Conservation (phyloP, 2,329 filamentous ascomycete genomes). For the Alternaria sp. region DNA sequence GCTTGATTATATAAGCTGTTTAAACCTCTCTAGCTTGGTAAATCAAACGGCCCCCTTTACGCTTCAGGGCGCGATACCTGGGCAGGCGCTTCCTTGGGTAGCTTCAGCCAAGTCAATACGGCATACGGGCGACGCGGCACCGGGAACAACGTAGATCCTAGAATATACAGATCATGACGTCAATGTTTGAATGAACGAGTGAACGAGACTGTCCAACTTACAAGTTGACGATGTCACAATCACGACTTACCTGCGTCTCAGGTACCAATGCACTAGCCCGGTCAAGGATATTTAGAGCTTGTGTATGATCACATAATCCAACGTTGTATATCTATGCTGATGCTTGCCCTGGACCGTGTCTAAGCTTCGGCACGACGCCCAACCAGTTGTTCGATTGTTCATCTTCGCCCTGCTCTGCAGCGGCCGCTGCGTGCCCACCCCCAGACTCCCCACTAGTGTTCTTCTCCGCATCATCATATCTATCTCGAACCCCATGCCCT, state of each 20-base stretch:
- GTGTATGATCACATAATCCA: not conserved
- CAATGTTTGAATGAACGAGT: not conserved
- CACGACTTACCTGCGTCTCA: not conserved
- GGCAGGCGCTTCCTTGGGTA: not conserved
- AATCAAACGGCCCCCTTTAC: not conserved
- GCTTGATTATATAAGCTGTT: not conserved
- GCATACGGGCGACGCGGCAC: not conserved
- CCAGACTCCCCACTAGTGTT: not conserved
- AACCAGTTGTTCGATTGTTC: conserved; percentile 17
- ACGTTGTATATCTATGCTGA: not conserved
- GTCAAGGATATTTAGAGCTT: not conserved
- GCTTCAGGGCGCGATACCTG: not conserved
- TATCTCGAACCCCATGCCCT: conserved; percentile 6
- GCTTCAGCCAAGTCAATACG: not conserved
- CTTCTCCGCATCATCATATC: conserved; percentile 6
- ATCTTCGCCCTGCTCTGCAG: conserved; percentile 7
- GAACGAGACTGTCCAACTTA: not conserved
- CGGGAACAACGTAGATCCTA: not conserved
- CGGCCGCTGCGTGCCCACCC: not conserved
- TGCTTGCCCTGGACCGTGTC: conserved; percentile 9
- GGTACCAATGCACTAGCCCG: not conserved
- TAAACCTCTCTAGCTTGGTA: not conserved
- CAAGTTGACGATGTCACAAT: not conserved
- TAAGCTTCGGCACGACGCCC: conserved; percentile 16
- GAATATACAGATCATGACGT: not conserved